These are phyloP conservation scores for Lachancea sp. DNA, from an alignment of 805 yeast genomes.

Conservation along the genomic window DNA sequence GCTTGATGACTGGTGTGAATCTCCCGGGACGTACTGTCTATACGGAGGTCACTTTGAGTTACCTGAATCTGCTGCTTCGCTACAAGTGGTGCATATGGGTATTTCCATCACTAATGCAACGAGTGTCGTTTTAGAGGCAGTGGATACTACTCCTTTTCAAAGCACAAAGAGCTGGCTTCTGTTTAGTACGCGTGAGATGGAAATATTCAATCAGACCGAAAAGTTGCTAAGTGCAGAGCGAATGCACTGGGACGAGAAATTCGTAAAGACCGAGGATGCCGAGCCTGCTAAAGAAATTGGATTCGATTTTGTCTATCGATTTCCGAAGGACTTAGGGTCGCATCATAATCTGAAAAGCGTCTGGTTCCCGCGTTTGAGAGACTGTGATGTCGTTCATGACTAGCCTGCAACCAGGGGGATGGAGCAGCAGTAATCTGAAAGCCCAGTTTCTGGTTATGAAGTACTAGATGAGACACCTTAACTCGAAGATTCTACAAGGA, in stretches of 20 bases:
- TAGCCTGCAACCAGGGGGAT: too few relatives aligned
- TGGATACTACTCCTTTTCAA: conserved; percentile 6
- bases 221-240: conserved; percentile 2
- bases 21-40: conserved; percentile 4
- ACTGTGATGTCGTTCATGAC: not conserved
- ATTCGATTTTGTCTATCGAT: conserved; percentile 1
- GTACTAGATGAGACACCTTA: too few relatives aligned
- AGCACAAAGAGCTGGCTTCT: conserved; percentile 1
- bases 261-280: not conserved
- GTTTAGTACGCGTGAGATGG: not conserved
- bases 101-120: not conserved
- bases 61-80: not conserved
- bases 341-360: not conserved
- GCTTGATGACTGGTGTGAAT: conserved; percentile 7
- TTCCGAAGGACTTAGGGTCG: conserved; percentile 1
- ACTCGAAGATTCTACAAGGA: too few relatives aligned
- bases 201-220: conserved; percentile 1
- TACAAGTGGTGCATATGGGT: conserved; percentile 4
- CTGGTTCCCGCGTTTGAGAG: conserved; percentile 1
- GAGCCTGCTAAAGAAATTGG: not conserved
- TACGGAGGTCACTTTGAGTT: conserved; percentile 2
- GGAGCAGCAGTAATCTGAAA: too few relatives aligned
- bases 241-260: conserved; percentile 3
- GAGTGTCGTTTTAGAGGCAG: conserved; percentile 2
- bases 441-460: too few relatives aligned